Base-by-base conservation (phyloP, 805 yeast species). In the Starmera pachycereana region DNA sequence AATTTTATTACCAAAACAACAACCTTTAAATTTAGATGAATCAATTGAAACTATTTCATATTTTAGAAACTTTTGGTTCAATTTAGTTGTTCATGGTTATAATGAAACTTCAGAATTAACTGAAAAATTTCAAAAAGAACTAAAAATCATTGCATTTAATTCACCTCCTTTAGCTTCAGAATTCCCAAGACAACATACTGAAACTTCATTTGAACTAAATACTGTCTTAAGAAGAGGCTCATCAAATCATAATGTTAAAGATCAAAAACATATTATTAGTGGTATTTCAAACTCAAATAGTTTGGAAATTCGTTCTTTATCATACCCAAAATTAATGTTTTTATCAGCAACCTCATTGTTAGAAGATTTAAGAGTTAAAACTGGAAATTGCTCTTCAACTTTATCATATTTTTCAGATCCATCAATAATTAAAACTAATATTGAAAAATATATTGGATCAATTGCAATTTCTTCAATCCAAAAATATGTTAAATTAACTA, bases 41-140 rank as follows among this genome's bases (percentile, higher is more conserved):
- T 61, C 62, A 13, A 75, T 80, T 46, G 73, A 74, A 32, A 64
- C 63, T 2, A 63, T 76, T 37, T 69, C 72, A 36, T 64, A 79
- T 43, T 86, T 90, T 66, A 73, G 94, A 53, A 83, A 92, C 58
- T 77, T 87, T 35, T 92, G 99, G 99, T 87, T 86, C 58, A 92
- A 90, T 53, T 68, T 92, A 70, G 90, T 81, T 4, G 83, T 89
- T 25, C 96, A 92, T 59, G 98, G 98, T 0, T 87, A 79, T 56
- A 72, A 77, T n/a, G 66, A 67, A 40, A 68, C 68, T 31, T 78
- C 92, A 0, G 65, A 66, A 12, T 64, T 78, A 52, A 71, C 76
- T 12, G 60, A 62, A 40, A 61, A 62, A n/a, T 70, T 73, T 51
- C 57, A 60, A 34, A 49, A 49, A 0, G 74, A 75, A 25, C 66